Base-by-base conservation (phyloP, 1,284 basidiomycete genomes). In the Leccinum glutinopallens region DNA sequence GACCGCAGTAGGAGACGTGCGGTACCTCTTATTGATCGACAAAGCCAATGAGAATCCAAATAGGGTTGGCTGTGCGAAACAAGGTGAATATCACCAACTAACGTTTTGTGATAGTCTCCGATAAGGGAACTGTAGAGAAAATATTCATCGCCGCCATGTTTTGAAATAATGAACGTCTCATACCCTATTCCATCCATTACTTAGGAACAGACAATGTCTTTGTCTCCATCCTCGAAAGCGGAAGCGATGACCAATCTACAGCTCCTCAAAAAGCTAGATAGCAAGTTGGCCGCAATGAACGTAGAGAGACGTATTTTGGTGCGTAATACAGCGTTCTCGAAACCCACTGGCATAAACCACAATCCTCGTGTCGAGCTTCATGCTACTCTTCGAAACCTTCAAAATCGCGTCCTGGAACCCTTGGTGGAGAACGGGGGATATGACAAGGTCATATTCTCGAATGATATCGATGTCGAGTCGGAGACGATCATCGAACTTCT, bases 171-270 rank as follows among this genome's bases (percentile, higher is more conserved):
- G 68, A 76, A 58, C 59, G 64, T 0, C 72, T 81, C 2, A 67
- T 82, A 6, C 79, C 80, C 2, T 78, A 80, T 66, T 82, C 73
- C 15, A 79, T 81, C 53, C 67, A 70, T 55, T 80, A 79, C 72
- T 77, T 87, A 49, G 86, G 86, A 10, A 66, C 74, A 4, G 76
- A 80, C 54, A 84, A 85, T 56, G 81, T 82, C 17, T 87, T 80
- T 68, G 77, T 87, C 5, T 86, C 84, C 19, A 76, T 87, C 61
- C 79, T 86, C 68, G 86, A 87, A 71, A 84, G 81, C 60, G 79
- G 84, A 68, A 84, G 83, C 41, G 60, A 65, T 41, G 86, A 87
- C 69, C 67, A 60, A 68, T 66, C 71, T 7, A 39, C 68, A 5
- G 0, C 49, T 71, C 2, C 68, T 73, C 12, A 51, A 33, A 55